Evolutionary conservation across 768 basidiomycete genomes (phyloP).

Genomic region (Tulasnella sp.): DNA sequence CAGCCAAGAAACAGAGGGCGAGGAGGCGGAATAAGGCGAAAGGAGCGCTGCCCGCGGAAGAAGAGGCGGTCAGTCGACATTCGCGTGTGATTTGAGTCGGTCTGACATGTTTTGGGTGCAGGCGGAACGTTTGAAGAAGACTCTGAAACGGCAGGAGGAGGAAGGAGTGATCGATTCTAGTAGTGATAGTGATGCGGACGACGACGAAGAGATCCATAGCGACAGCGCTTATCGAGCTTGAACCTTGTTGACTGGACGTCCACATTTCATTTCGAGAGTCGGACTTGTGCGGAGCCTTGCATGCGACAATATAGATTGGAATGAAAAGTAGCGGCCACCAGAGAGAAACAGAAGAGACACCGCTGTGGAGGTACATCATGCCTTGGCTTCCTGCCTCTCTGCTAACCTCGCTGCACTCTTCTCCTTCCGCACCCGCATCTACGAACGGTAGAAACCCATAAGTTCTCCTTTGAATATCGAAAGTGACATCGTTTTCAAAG

Average conservation of each 20-base stretch:
- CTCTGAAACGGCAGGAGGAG: slow-evolving; percentile 5
- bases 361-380: not conserved
- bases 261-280: not conserved
- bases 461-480: slow-evolving; percentile 10
- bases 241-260: not conserved
- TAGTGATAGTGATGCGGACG: slow-evolving; percentile 5
- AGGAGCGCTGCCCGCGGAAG: slow-evolving; percentile 68
- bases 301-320: not conserved
- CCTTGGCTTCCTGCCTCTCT: not conserved
- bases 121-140: not conserved
- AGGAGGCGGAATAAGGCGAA: slow-evolving; percentile 87
- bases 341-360: not conserved
- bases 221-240: slow-evolving; percentile 41
- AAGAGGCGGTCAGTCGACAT: slow-evolving; percentile 44
- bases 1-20: slow-evolving; percentile 31
- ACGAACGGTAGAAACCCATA: slow-evolving; percentile 22
- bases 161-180: not conserved
- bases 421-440: slow-evolving; percentile 13
- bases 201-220: slow-evolving; percentile 4
- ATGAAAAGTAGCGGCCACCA: not conserved
- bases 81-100: not conserved
- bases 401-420: slow-evolving; percentile 6
- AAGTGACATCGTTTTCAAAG: not conserved
- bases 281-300: no score
- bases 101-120: not conserved